Evolutionary conservation across 768 basidiomycete genomes (phyloP).

Genomic region (Lactarius vividus): DNA sequence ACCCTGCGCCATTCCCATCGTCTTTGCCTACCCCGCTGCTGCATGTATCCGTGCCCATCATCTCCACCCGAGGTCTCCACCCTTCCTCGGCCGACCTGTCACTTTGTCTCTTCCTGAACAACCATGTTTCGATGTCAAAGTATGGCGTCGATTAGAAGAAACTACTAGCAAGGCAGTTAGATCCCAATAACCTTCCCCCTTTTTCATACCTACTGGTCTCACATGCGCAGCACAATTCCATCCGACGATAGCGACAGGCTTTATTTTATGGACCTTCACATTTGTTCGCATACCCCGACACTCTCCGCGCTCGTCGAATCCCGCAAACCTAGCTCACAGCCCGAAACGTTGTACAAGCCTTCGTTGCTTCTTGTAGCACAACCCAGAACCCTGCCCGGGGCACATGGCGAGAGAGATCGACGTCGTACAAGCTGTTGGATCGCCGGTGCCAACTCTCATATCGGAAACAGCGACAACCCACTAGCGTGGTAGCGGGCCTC

Average conservation of each 20-base stretch:
- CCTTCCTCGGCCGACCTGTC: too few relatives aligned
- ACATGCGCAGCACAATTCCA: too few relatives aligned
- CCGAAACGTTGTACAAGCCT: neutral
- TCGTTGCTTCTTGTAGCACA: slow-evolving; percentile 1
- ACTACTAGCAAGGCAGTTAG: too few relatives aligned
- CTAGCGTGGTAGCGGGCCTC: neutral
- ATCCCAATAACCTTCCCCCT: too few relatives aligned
- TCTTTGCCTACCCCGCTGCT: too few relatives aligned
- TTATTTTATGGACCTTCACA: neutral
- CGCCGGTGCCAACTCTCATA: neutral
- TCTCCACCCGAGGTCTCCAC: too few relatives aligned
- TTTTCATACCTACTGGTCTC: too few relatives aligned
- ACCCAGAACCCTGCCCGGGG: neutral
- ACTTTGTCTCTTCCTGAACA: too few relatives aligned
- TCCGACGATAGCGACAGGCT: neutral
- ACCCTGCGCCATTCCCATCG: too few relatives aligned
- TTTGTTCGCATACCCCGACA: neutral
- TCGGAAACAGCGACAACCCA: neutral
- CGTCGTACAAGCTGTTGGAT: neutral
- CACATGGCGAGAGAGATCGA: neutral
- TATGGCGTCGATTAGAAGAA: too few relatives aligned
- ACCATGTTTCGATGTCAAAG: too few relatives aligned
- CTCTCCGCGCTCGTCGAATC: slow-evolving; percentile 1
- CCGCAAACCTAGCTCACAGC: neutral
- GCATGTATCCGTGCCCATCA: too few relatives aligned